Base-by-base conservation (phyloP, 176 grass and related monocot genomes). In the Phragmites australis region DNA sequence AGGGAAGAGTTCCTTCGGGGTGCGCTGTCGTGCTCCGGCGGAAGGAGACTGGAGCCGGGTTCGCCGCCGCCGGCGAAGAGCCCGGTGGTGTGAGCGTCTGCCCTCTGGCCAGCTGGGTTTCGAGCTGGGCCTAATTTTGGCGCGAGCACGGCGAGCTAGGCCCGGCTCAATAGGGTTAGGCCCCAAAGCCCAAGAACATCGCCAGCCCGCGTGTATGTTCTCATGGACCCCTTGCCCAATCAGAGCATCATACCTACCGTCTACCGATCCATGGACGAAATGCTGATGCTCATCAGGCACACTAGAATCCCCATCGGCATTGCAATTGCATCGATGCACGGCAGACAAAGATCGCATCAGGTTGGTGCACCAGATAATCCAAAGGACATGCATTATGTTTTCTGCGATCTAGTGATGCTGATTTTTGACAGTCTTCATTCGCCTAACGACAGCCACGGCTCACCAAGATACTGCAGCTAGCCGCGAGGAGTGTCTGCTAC, bases 361-460 rank as follows among this genome's bases (percentile, higher is more conserved):
- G 54, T 82, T 49, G 68, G 54, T 67, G 27, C 13, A 11, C 25
- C 30, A 37, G 60, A 68, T 68, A 8, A 82, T 63, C 22, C 42
- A n/a, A 84, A 77, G 43, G 32, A 59, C 41, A 57, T 9, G 63
- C 50, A 50, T 29, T 64, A 14, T 49, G 9, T 68, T 43, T 43
- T 5, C 2, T 25, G 13, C 2, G 53, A 77, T 42, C 2, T 6
- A 19, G 16, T 32, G 37, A 27, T 27, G 27, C 18, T 0, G 65
- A 69, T 49, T n/a, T 21, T 3, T 5, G n/a, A 5, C 76, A 63
- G 48, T 21, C 55, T 85, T 65, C 31, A 54, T 86, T 65, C 82
- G 58, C 84, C 76, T 58, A 80, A 74, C 76, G 76, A 86, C 39
- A 48, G 68, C 18, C 81, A 66, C 41, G 57, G 17, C 84, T 80